A percentile compares a stretch with the other conserved stretches of the same genome.
phyloP scores from a whole-genome alignment of 805 yeast species.

The Priceomyces fermenticarens region DNA sequence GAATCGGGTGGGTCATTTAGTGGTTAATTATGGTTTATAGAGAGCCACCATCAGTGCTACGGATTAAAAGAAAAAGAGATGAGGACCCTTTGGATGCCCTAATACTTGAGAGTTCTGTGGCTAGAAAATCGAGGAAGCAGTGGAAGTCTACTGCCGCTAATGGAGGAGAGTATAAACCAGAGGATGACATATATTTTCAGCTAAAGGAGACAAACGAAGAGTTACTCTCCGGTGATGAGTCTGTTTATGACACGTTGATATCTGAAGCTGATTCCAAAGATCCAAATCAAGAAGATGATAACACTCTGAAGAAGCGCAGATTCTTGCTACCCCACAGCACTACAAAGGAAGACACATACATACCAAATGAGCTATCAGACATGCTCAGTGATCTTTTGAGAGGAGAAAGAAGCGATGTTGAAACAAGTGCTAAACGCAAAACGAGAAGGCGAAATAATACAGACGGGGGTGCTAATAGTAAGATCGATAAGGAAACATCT shows the following conservation, averaged over 20 bases:
- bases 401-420: constrained; percentile 17
- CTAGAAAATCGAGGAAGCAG: constrained; percentile 42
- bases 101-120: constrained; percentile 40
- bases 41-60: constrained; percentile 59
- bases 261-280: constrained; percentile 15
- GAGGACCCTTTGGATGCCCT: constrained; percentile 89
- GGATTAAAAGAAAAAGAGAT: constrained; percentile 82
- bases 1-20: no score
- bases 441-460: constrained; percentile 12
- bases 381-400: constrained; percentile 66
- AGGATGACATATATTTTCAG: constrained; percentile 24
- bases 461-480: background rate
- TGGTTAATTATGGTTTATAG: constrained; percentile 1
- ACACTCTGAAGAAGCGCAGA: constrained; percentile 16
- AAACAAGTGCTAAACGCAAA: constrained; percentile 8
- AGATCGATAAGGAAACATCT: constrained; percentile 14
- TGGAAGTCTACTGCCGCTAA: constrained; percentile 15
- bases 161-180: background rate
- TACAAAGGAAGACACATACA: constrained; percentile 29
- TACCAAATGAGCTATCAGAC: constrained; percentile 65
- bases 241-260: constrained; percentile 23
- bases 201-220: constrained; percentile 34
- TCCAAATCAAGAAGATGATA: background rate
- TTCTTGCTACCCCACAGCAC: constrained; percentile 35
- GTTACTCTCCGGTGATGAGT: constrained; percentile 11